Evolutionary conservation across 2,329 filamentous ascomycete species (phyloP), one percentile per base, ranked within the genome.

Genomic region (Zasmidium cellare): DNA sequence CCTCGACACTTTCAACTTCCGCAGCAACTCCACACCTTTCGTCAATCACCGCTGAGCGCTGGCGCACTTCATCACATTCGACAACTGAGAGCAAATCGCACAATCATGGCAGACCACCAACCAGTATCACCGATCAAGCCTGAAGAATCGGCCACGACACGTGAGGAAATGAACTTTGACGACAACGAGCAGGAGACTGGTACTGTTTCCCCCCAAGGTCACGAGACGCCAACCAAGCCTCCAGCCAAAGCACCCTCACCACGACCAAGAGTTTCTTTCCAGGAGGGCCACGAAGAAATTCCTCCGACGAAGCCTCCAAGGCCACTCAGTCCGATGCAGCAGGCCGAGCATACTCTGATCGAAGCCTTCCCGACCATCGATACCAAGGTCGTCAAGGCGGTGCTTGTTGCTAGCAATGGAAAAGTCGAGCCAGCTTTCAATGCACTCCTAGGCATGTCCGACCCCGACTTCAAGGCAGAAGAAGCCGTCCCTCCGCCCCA

Each of bases 381-480:
- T 54, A 73, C 78, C 7, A 75, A 85, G 46, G 89, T 99, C 48
- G 84, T 99, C 74, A 96, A 88, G 75, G 94, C 94, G 25, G 89
- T 99, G 0, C 78, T 99, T 63, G 82, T 84, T 22, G 94, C 94
- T 14, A 97, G 94, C 73, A 83, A 87, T 58, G 93, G 92, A 59
- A 86, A 88, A 69, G 87, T 97, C 49, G 94, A 99, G 75, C 90
- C 91, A 28, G 93, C 94, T 14, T 99, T 99, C 78, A 94, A 97
- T 77, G 94, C 94, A 35, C 82, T 99, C 46, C 82, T 99, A 46
- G 90, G 79, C 71, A 83, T 83, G 81, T 81, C 79, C 49, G 81
- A 84, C 63, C 81, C 81, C 51, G 74, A 76, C 66, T 82, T 79
- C 73, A 72, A 78, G 59, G 73, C 71, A 3, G 78, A 82, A 56